These are phyloP conservation scores for Pseudogymnoascus sp. DNA, from an alignment of 2,329 filamentous ascomycete species.

Conservation along the genomic window DNA sequence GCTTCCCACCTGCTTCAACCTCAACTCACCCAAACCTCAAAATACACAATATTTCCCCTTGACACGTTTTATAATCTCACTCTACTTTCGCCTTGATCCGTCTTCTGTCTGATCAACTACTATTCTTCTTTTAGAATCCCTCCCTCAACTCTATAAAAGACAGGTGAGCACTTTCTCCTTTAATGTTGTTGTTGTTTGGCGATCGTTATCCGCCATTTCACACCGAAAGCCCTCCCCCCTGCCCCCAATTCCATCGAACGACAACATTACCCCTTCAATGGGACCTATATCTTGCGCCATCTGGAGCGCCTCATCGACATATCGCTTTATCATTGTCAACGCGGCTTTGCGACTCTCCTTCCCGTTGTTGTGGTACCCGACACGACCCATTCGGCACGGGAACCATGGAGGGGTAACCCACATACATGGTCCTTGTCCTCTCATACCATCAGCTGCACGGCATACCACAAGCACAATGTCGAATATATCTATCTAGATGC, in stretches of 20 bases:
- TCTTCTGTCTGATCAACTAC: slow-evolving; percentile 4
- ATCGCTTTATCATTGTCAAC: neutral
- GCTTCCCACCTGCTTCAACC: slow-evolving; percentile 19
- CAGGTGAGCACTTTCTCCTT: slow-evolving; percentile 23
- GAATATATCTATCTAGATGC: neutral
- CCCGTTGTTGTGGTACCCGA: slow-evolving; percentile 3
- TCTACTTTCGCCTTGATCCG: neutral
- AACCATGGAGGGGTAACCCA: slow-evolving; percentile 7
- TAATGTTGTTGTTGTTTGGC: slow-evolving; percentile 17
- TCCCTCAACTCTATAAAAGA: slow-evolving; percentile 13
- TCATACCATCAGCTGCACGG: slow-evolving; percentile 2
- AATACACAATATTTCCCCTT: slow-evolving; percentile 12
- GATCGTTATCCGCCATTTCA: slow-evolving; percentile 22
- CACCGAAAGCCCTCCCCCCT: slow-evolving; percentile 4
- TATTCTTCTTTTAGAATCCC: slow-evolving; percentile 10
- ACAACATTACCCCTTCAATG: slow-evolving; percentile 3
- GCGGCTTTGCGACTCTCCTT: slow-evolving; percentile 2
- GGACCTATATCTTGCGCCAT: neutral
- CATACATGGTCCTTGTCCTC: neutral
- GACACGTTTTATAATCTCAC: slow-evolving; percentile 9
- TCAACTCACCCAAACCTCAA: slow-evolving; percentile 16
- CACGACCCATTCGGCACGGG: neutral
- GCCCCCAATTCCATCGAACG: neutral
- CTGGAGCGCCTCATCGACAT: neutral
- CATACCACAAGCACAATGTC: neutral